Evolutionary conservation across 495 filamentous ascomycete genomes (phyloP).

Genomic region (Penicillium paxilli): DNA sequence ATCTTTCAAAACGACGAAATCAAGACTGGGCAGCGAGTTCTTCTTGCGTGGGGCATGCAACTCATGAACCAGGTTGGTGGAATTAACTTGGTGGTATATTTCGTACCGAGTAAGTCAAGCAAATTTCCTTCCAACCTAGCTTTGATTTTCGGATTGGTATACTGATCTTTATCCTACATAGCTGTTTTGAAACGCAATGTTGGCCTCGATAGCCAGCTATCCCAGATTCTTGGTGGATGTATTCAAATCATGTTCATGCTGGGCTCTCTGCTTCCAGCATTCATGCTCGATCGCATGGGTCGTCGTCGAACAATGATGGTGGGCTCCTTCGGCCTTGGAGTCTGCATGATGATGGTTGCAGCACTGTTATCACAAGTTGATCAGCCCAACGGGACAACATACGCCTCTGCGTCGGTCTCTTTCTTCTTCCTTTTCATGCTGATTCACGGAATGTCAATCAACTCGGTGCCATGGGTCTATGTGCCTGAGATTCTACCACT

Average conservation of each 20-base stretch:
- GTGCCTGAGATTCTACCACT: constrained; percentile 47
- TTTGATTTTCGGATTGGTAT: too few species aligned
- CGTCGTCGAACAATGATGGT: constrained; percentile 60
- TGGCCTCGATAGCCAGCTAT: constrained; percentile 45
- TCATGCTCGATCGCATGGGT: constrained; percentile 52
- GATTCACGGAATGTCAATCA: constrained; percentile 47
- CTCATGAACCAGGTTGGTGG: constrained; percentile 52
- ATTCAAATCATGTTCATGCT: constrained; percentile 44
- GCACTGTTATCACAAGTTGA: constrained; percentile 43
- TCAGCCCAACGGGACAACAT: constrained; percentile 23
- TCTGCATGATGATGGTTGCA: constrained; percentile 54
- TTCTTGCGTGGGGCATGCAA: constrained; percentile 53
- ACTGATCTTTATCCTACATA: too few species aligned
- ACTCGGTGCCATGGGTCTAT: constrained; percentile 50
- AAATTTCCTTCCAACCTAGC: too few species aligned
- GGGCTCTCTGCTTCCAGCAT: constrained; percentile 45
- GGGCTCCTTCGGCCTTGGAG: constrained; percentile 47
- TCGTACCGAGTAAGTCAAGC: constrained; percentile 10
- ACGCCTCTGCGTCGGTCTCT: constrained; percentile 42
- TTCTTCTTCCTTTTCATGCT: constrained; percentile 56
- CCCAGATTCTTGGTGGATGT: constrained; percentile 50
- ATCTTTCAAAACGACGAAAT: constrained; percentile 52
- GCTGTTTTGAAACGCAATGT: constrained; percentile 50
- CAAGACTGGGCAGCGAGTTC: constrained; percentile 52
- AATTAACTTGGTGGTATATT: constrained; percentile 54